A percentile compares a stretch with the other conserved stretches of the same genome.
phyloP scores from a whole-genome alignment of 345 rosid genomes.

The Lenwebbia sp. region DNA sequence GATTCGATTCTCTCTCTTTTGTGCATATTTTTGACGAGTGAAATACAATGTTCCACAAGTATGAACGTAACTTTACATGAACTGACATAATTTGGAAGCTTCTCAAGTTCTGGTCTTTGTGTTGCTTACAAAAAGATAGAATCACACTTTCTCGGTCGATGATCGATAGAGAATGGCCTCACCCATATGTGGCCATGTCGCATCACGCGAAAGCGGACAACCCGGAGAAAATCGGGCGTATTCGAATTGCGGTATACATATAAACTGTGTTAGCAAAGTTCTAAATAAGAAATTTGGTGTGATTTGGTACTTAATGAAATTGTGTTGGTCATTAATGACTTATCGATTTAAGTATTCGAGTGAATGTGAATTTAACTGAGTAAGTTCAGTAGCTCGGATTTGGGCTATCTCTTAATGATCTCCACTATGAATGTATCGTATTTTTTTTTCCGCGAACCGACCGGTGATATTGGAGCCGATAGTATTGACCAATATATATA shows the following conservation, averaged over 20 bases:
- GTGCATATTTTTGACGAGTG: neutral
- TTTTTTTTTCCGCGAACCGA: too few species aligned
- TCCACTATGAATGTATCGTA: too few species aligned
- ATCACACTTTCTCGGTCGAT: neutral
- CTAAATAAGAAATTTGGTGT: neutral
- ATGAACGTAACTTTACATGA: neutral
- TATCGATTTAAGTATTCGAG: fast-evolving
- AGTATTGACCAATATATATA: too few species aligned
- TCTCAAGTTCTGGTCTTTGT: neutral
- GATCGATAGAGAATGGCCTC: neutral
- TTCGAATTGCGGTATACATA: neutral
- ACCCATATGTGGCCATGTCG: neutral
- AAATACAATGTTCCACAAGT: neutral
- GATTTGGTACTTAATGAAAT: neutral
- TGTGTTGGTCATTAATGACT: neutral
- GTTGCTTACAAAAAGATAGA: neutral
- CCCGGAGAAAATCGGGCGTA: fast-evolving
- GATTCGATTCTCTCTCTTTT: neutral
- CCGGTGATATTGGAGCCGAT: too few species aligned
- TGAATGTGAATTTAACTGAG: too few species aligned
- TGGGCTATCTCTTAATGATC: too few species aligned
- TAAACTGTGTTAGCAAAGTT: fast-evolving
- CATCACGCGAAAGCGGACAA: neutral
- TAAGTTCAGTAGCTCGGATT: too few species aligned
- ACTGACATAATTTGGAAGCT: neutral